These are phyloP conservation scores for Kingdonia uniflora DNA, from an alignment of 164 flowering plant genomes.

Conservation along the genomic window DNA sequence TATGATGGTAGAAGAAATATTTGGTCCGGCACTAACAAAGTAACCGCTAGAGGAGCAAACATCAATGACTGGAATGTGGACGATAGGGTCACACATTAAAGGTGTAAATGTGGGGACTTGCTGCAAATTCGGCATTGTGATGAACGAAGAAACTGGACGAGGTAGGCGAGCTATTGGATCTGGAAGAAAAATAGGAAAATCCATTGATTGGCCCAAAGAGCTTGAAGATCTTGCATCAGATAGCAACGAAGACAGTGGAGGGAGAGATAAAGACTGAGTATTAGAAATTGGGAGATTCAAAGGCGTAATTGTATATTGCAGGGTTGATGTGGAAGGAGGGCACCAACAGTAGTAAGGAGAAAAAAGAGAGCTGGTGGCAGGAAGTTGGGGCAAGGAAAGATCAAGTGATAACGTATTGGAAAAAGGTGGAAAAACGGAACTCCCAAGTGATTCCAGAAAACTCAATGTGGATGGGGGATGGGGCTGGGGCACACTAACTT, in stretches of 20 bases:
- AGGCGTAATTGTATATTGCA: conserved; percentile 26
- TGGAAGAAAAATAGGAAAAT: conserved; percentile 60
- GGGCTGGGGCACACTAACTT: conserved; percentile 9
- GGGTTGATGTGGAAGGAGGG: conserved; percentile 45
- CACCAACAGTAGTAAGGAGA: conserved; percentile 90
- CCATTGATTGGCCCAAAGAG: conserved; percentile 29
- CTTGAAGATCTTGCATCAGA: conserved; percentile 31
- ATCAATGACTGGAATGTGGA: conserved; percentile 83
- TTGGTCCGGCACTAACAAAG: conserved; percentile 79
- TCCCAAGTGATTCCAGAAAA: conserved; percentile 37
- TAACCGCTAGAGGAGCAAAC: conserved; percentile 90
- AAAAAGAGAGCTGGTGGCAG: conserved; percentile 21
- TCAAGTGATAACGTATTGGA: conserved; percentile 8
- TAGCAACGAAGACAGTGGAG: conserved; percentile 48
- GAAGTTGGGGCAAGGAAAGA: conserved; percentile 14
- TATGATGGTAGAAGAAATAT: conserved; percentile 38
- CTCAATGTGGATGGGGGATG: conserved; percentile 10
- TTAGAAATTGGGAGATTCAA: conserved; percentile 25
- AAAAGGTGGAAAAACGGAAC: conserved; percentile 12
- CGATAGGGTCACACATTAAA: conserved; percentile 79
- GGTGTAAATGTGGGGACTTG: conserved; percentile 82
- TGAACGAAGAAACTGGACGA: conserved; percentile 22
- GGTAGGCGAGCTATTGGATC: conserved; percentile 52
- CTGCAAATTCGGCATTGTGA: conserved; percentile 35
- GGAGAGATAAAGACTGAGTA: conserved; percentile 31